Conservation (phyloP, 768 basidiomycete genomes). For the Lactifluus subvellereus region DNA sequence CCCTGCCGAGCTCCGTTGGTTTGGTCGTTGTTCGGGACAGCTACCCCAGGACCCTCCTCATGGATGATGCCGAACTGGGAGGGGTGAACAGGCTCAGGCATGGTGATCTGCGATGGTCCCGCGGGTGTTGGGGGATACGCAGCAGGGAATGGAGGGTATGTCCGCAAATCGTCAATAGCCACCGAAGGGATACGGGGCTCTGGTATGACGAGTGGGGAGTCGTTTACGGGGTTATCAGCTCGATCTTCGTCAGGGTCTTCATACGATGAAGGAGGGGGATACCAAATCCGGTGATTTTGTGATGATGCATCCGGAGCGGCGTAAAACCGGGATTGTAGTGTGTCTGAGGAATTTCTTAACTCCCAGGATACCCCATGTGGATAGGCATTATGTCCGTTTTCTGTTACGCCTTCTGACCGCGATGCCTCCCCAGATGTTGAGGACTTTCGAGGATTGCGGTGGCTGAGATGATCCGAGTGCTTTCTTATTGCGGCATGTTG, state of each 20-base stretch:
- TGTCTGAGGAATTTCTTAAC: slow-evolving; percentile 9
- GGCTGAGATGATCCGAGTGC: neutral
- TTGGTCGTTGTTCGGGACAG: slow-evolving; percentile 36
- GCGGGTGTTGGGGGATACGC: slow-evolving; percentile 71
- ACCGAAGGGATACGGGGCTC: slow-evolving; percentile 8
- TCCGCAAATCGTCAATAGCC: slow-evolving; percentile 52
- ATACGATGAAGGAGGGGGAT: slow-evolving; percentile 49
- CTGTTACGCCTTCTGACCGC: neutral
- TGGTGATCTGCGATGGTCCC: slow-evolving; percentile 29
- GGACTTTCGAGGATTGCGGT: neutral
- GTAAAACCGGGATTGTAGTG: slow-evolving; percentile 7
- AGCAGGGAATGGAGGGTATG: slow-evolving; percentile 69
- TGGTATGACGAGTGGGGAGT: slow-evolving; percentile 12
- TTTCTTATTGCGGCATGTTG: slow-evolving; percentile 1
- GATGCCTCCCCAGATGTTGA: neutral
- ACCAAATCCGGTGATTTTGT: slow-evolving; percentile 49
- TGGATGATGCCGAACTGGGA: slow-evolving; percentile 16
- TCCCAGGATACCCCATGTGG: slow-evolving; percentile 2
- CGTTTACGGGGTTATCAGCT: slow-evolving; percentile 24
- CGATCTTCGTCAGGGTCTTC: slow-evolving; percentile 32
- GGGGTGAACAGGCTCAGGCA: slow-evolving; percentile 24
- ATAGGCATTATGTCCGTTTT: neutral
- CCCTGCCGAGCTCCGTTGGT: slow-evolving; percentile 37
- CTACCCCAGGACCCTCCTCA: slow-evolving; percentile 13
- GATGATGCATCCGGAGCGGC: slow-evolving; percentile 4